phyloP scores from a whole-genome alignment of 306 rosid genomes.

The Heteromeles arbutifolia region DNA sequence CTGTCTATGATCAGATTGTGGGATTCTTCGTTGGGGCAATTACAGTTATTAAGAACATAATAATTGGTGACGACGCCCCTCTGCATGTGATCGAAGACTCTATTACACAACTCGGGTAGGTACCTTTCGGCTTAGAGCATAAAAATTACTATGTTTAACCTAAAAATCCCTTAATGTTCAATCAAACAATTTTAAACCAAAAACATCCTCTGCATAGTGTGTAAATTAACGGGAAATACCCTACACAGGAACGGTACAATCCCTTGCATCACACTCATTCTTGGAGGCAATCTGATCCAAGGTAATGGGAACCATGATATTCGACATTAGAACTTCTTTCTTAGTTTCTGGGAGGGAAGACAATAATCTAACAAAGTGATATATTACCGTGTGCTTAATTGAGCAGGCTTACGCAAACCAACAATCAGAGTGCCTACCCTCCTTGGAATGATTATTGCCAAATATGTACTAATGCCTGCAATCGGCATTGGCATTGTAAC shows the following conservation, averaged over 20 bases:
- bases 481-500: conserved; percentile 63
- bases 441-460: conserved; percentile 31
- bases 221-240: conserved; percentile 10
- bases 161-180: background rate
- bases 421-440: conserved; percentile 32
- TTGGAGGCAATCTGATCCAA: conserved; percentile 83
- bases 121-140: background rate
- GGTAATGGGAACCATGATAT: conserved; percentile 22
- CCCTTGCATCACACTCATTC: conserved; percentile 79
- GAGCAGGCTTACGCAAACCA: conserved; percentile 55
- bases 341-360: background rate
- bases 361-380: background rate
- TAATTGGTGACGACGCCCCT: conserved; percentile 70
- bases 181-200: background rate
- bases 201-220: background rate
- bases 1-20: conserved; percentile 42
- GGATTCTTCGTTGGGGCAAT: conserved; percentile 69
- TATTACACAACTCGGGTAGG: conserved; percentile 59
- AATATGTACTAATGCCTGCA: conserved; percentile 41
- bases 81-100: conserved; percentile 61
- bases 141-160: background rate
- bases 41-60: conserved; percentile 49
- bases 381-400: background rate
- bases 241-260: conserved; percentile 64
- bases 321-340: background rate